Conservation (phyloP, 139 green algal genomes). For the Chlamydomonas urium region DNA sequence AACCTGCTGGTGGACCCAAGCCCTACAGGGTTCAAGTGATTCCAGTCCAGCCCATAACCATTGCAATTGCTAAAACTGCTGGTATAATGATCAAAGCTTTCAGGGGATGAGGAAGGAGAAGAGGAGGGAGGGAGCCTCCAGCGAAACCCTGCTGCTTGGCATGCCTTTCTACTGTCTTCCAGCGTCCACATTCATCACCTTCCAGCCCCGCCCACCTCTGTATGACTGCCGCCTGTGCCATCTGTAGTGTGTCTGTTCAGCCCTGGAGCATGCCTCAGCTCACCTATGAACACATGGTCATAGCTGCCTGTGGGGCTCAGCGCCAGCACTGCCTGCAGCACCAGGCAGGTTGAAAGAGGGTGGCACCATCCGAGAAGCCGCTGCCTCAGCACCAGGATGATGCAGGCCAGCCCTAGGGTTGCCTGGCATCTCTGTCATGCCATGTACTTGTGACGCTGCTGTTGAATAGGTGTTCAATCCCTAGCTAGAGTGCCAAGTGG, state of each 20-base stretch:
- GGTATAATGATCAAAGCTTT: no score
- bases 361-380: background rate
- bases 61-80: no score
- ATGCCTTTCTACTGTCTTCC: no score
- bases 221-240: background rate
- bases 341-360: background rate
- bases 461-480: background rate
- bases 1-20: no score
- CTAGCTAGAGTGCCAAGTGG: background rate
- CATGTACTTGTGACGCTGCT: background rate
- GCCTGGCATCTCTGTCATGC: background rate
- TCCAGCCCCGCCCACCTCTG: no score
- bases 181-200: no score
- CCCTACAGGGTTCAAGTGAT: no score
- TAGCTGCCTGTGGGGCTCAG: slow-evolving; percentile 3
- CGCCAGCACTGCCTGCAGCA: background rate
- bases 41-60: no score
- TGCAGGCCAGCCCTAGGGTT: background rate
- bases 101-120: no score
- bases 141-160: background rate
- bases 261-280: background rate
- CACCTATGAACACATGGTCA: slow-evolving; percentile 1
- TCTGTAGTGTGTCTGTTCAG: background rate
- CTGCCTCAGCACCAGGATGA: background rate
- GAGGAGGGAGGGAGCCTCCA: background rate